phyloP scores from a whole-genome alignment of 208 protist genomes.

The Entamoeba invadens region DNA sequence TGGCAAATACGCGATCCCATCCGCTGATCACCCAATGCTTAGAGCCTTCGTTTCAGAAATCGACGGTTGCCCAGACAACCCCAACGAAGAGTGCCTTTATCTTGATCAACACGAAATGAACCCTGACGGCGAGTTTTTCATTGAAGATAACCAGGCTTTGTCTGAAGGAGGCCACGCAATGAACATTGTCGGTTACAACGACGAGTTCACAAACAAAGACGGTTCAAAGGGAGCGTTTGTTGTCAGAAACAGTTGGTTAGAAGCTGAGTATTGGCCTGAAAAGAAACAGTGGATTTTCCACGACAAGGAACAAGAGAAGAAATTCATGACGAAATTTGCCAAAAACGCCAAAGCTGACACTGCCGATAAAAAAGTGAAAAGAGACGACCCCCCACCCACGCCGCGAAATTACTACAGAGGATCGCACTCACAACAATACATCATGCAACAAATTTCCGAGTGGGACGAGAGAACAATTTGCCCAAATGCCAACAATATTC shows the following conservation, averaged over 20 bases:
- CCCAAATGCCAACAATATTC: not conserved
- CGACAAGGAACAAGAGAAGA: not conserved
- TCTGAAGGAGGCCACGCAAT: not conserved
- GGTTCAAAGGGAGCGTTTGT: slow-evolving; percentile 3
- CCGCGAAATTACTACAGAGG: not conserved
- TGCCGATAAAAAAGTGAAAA: too few species aligned
- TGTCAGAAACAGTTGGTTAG: slow-evolving; percentile 5
- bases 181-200: slow-evolving; percentile 10
- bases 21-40: not conserved
- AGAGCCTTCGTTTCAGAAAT: not conserved
- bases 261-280: not conserved
- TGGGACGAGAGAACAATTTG: not conserved
- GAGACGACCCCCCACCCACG: not conserved
- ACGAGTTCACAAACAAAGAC: not conserved
- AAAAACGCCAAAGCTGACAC: too few species aligned
- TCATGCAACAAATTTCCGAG: not conserved
- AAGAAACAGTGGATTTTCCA: not conserved
- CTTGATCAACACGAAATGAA: not conserved
- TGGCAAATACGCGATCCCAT: not conserved
- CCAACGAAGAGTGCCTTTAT: not conserved
- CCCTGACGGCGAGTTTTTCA: not conserved
- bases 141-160: not conserved
- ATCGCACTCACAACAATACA: not conserved
- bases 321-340: not conserved
- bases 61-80: not conserved